Percentiles rank a stretch among this genome's conserved stretches.
Evolutionary conservation across 108 stramenopile genomes (phyloP).

Genomic region (Asterionellopsis glacialis): DNA sequence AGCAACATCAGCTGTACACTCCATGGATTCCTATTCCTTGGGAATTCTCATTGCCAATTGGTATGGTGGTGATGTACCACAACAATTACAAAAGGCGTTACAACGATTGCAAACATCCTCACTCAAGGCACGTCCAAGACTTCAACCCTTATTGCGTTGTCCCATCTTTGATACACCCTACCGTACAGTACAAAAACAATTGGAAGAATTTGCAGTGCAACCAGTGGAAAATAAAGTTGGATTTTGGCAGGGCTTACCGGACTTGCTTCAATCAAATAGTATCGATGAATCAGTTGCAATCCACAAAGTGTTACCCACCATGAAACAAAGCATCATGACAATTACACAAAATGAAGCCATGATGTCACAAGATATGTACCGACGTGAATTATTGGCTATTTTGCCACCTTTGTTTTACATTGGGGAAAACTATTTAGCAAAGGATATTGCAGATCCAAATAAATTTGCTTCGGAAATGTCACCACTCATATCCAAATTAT

Average conservation of each 20-base stretch:
- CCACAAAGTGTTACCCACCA: constrained; percentile 72
- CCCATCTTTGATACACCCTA: constrained; percentile 80
- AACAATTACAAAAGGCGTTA: constrained; percentile 67
- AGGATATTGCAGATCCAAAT: constrained; percentile 12
- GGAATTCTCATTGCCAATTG: constrained; percentile 70
- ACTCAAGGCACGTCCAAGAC: constrained; percentile 59
- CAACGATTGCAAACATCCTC: constrained; percentile 64
- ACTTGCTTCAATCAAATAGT: constrained; percentile 37
- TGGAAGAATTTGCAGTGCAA: constrained; percentile 68
- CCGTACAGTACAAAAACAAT: constrained; percentile 49
- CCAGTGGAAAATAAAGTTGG: constrained; percentile 68
- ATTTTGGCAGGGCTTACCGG: constrained; percentile 67
- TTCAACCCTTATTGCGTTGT: constrained; percentile 74
- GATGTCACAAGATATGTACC: constrained; percentile 72
- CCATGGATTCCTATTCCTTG: constrained; percentile 73
- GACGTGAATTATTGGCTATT: constrained; percentile 71
- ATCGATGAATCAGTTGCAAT: constrained; percentile 48
- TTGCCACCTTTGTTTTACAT: constrained; percentile 66
- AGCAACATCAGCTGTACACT: constrained; percentile 49
- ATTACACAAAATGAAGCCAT: constrained; percentile 54
- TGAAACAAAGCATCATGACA: constrained; percentile 39
- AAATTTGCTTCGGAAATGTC: constrained; percentile 50
- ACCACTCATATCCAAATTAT: constrained; percentile 61
- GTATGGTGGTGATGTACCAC: constrained; percentile 50
- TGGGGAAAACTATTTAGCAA: constrained; percentile 52